Evolutionary conservation across 2,329 filamentous ascomycete genomes (phyloP).

Genomic region (Neopestalotiopsis clavispora): DNA sequence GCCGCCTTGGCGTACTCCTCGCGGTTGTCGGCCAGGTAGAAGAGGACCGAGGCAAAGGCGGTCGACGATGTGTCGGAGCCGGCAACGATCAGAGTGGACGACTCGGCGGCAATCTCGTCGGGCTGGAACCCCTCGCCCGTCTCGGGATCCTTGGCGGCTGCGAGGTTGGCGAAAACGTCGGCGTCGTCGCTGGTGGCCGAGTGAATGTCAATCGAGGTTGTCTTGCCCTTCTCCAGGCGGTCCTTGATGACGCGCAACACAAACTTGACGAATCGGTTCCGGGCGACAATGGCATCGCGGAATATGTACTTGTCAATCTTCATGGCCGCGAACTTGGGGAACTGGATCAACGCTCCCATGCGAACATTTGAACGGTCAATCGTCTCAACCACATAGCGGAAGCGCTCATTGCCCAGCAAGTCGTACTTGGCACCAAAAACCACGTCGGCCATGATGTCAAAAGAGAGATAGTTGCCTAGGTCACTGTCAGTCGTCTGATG

Average conservation of each 20-base stretch:
- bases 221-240: constrained; percentile 16
- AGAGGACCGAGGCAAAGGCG: constrained; percentile 12
- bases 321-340: constrained; percentile 10
- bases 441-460: constrained; percentile 22
- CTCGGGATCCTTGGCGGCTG: constrained; percentile 18
- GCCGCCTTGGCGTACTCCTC: constrained; percentile 17
- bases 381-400: constrained; percentile 17
- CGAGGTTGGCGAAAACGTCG: constrained; percentile 18
- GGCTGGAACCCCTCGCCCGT: constrained; percentile 15
- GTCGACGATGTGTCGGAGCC: constrained; percentile 20
- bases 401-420: constrained; percentile 14
- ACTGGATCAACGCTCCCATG: constrained; percentile 18
- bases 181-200: constrained; percentile 6
- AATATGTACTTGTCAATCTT: constrained; percentile 20
- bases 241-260: constrained; percentile 16
- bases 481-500: not conserved
- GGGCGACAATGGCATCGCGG: constrained; percentile 12
- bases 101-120: constrained; percentile 19
- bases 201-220: constrained; percentile 10
- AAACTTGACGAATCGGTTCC: constrained; percentile 20
- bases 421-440: constrained; percentile 19
- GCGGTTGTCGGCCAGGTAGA: constrained; percentile 18
- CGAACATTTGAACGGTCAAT: constrained; percentile 21
- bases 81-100: constrained; percentile 19
- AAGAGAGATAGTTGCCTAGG: constrained; percentile 20